These are phyloP conservation scores for Leptographium galeiforme DNA, from an alignment of 2,329 filamentous ascomycete species.

Conservation along the genomic window DNA sequence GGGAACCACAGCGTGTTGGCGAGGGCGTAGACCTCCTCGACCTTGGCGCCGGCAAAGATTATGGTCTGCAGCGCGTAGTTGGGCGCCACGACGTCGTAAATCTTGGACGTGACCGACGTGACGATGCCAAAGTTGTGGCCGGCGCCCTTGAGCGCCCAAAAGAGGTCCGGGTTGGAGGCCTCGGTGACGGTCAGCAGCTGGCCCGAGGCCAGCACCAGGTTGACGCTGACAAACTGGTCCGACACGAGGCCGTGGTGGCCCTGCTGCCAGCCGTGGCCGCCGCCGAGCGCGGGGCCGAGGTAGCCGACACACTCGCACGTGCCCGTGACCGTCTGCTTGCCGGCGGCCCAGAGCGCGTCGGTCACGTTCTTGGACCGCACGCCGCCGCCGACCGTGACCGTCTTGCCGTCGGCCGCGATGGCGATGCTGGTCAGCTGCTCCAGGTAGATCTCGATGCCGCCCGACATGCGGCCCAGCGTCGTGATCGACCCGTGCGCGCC, in stretches of 20 bases:
- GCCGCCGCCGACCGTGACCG: conserved; percentile 36
- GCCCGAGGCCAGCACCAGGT: conserved; percentile 38
- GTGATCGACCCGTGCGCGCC: conserved; percentile 37
- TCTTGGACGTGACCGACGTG: conserved; percentile 30
- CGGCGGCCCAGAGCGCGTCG: conserved; percentile 30
- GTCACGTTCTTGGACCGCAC: conserved; percentile 42
- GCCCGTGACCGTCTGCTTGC: conserved; percentile 43
- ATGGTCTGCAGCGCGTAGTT: conserved; percentile 26
- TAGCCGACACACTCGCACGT: conserved; percentile 35
- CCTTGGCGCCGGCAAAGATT: conserved; percentile 28
- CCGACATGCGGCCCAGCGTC: conserved; percentile 27
- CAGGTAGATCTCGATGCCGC: conserved; percentile 43
- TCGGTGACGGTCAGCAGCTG: conserved; percentile 21
- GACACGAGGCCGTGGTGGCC: conserved; percentile 37
- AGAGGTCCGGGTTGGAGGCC: conserved; percentile 30
- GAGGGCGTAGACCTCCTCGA: conserved; percentile 29
- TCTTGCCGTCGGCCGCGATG: conserved; percentile 30
- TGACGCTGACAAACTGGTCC: conserved; percentile 38
- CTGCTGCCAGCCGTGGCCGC: conserved; percentile 42
- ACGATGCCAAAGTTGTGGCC: conserved; percentile 44
- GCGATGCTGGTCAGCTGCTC: conserved; percentile 33
- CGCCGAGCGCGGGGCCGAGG: conserved; percentile 35
- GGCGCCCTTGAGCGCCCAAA: conserved; percentile 42
- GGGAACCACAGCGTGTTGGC: conserved; percentile 27
- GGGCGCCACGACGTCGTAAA: conserved; percentile 26